phyloP scores from a whole-genome alignment of 495 filamentous ascomycete genomes.

The Astrothelium macrocarpum region DNA sequence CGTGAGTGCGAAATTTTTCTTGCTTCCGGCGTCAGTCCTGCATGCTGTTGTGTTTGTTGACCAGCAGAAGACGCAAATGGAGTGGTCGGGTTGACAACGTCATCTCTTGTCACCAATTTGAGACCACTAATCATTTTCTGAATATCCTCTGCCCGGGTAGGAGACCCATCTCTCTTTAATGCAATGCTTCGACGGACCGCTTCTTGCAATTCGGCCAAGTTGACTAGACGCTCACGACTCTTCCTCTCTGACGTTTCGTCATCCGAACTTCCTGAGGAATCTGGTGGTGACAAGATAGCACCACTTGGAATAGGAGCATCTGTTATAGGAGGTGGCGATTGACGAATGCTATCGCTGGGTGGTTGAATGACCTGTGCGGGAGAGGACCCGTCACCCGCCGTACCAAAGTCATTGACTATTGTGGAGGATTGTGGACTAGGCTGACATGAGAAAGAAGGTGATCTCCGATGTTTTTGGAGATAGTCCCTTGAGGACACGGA shows the following conservation, averaged over 20 bases:
- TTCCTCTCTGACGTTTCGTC: slow-evolving; percentile 45
- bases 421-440: slow-evolving; percentile 20
- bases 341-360: slow-evolving; percentile 46
- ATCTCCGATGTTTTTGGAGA: slow-evolving; percentile 57
- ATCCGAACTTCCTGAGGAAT: slow-evolving; percentile 69
- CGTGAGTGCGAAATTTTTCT: slow-evolving; percentile 70
- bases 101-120: slow-evolving; percentile 7
- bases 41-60: slow-evolving; percentile 12
- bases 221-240: slow-evolving; percentile 46
- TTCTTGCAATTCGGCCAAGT: slow-evolving; percentile 68
- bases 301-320: slow-evolving; percentile 64
- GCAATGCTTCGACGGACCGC: slow-evolving; percentile 63
- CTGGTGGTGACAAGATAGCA: slow-evolving; percentile 78
- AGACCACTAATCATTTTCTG: slow-evolving; percentile 5
- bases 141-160: slow-evolving; percentile 32
- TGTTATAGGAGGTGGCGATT: slow-evolving; percentile 69
- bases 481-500: slow-evolving; percentile 72
- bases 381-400: not conserved
- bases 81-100: slow-evolving; percentile 7
- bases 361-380: slow-evolving; percentile 23
- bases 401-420: slow-evolving; percentile 15
- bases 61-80: slow-evolving; percentile 11
- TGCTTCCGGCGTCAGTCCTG: slow-evolving; percentile 44
- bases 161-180: slow-evolving; percentile 58
- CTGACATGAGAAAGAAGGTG: slow-evolving; percentile 44